Conservation (phyloP, 495 filamentous ascomycete genomes). For the Neurospora sp. region DNA sequence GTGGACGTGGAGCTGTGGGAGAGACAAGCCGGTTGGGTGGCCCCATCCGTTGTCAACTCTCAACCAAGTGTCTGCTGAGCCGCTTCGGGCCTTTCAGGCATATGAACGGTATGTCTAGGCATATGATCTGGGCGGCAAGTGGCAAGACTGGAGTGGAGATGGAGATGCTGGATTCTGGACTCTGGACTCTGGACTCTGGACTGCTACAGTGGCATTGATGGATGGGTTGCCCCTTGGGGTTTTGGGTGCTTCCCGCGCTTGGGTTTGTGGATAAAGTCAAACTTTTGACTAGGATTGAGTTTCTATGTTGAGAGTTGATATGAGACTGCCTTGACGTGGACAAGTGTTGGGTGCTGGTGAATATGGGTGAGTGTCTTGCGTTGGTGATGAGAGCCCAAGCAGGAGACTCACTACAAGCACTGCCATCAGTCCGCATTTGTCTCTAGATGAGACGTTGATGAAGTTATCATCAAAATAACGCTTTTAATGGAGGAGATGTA, state of each 20-base stretch:
- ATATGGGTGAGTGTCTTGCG: neutral
- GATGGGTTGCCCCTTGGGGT: neutral
- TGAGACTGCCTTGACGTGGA: neutral
- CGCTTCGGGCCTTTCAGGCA: slow-evolving; percentile 16
- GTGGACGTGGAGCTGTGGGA: neutral
- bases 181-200: neutral
- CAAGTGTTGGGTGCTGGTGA: neutral
- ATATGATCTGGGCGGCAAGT: slow-evolving; percentile 2
- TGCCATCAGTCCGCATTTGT: neutral
- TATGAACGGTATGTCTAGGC: neutral
- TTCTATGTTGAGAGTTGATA: neutral
- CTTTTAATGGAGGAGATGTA: neutral
- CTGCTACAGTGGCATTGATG: neutral
- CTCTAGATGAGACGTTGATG: neutral
- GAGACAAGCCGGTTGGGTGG: neutral
- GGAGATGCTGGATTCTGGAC: neutral
- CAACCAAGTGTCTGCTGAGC: neutral
- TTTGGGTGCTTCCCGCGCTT: neutral
- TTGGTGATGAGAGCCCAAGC: neutral
- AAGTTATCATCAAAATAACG: neutral
- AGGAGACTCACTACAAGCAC: neutral
- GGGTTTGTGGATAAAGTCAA: neutral
- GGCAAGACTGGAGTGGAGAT: neutral
- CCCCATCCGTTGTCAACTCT: neutral
- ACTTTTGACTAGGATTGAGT: neutral